Evolutionary conservation across 2,329 filamentous ascomycete species (phyloP), one percentile per base, ranked within the genome.

Genomic region (Sporothrix pseudoabietina): DNA sequence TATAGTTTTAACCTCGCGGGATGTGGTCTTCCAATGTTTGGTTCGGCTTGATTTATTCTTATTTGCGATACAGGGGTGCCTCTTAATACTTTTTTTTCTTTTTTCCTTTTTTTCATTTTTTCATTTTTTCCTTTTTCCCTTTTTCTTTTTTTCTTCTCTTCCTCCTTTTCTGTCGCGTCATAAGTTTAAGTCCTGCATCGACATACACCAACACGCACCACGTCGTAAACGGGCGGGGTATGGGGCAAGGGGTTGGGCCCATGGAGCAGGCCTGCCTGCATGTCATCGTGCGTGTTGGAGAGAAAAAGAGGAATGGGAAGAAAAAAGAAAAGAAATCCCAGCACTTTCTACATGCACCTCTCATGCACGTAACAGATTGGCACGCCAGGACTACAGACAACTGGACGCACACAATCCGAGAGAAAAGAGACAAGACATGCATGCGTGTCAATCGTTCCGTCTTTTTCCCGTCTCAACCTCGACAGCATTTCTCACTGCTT

Each of bases 161-260:
- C 26, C 35, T 39, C 14, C 14, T 39, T 26, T 16, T 61, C 30
- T 44, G 26, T 26, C 47, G 52, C 32, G 55, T 57, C 55, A 59
- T 59, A 35, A 3, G 32, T 44, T 63, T 41, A 6, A 6, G 52
- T 54, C 19, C n/a, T 22, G 44, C 44, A 26, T 59, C 19, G 19
- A 44, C 61, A 14, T 10, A 35, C 26, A 68, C 16, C 6, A 49
- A 66, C 63, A 41, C 10, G 35, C 26, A 52, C 65, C 30, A 52
- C 65, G 63, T 70, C 26, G 66, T 70, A 61, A 71, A 71, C 35
- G 22, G 54, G 54, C 69, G 54, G 54, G 22, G 54, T 44, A 61
- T 26, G 69, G 39, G 39, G n/a, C n/a, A n/a, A n/a, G n/a, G n/a
- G n/a, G n/a, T n/a, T n/a, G n/a, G n/a, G n/a, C n/a, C n/a, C 26